phyloP scores from a whole-genome alignment of 352 stramenopile species.

The Thalassiosira sp. region DNA sequence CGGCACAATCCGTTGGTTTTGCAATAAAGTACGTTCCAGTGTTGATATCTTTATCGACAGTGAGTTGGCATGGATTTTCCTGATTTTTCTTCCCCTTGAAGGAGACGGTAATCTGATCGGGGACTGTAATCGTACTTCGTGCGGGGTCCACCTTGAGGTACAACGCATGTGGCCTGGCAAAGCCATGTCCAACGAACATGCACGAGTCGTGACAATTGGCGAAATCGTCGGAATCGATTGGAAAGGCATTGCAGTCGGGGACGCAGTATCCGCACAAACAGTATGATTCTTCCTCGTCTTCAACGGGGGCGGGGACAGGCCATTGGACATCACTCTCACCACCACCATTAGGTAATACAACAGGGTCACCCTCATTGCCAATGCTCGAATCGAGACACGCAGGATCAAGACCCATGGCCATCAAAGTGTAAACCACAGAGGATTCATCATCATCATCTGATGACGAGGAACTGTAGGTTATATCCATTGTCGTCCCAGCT shows the following conservation, averaged over 20 bases:
- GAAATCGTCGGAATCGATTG: background rate
- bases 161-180: constrained; percentile 6
- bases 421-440: background rate
- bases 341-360: background rate
- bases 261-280: constrained; percentile 20
- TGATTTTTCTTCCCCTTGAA: constrained; percentile 13
- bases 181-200: constrained; percentile 13
- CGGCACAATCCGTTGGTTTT: constrained; percentile 5
- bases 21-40: constrained; percentile 4
- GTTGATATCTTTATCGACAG: constrained; percentile 4
- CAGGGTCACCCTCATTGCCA: background rate
- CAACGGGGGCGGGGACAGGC: no score
- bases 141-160: constrained; percentile 4
- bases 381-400: background rate
- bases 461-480: background rate
- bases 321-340: background rate
- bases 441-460: background rate
- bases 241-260: background rate
- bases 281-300: no score
- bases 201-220: constrained; percentile 1
- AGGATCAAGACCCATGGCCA: background rate
- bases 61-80: background rate
- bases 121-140: background rate
- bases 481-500: background rate
- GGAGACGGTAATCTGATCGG: background rate